phyloP scores from a whole-genome alignment of 495 filamentous ascomycete genomes.

The Xylaria telfairii region DNA sequence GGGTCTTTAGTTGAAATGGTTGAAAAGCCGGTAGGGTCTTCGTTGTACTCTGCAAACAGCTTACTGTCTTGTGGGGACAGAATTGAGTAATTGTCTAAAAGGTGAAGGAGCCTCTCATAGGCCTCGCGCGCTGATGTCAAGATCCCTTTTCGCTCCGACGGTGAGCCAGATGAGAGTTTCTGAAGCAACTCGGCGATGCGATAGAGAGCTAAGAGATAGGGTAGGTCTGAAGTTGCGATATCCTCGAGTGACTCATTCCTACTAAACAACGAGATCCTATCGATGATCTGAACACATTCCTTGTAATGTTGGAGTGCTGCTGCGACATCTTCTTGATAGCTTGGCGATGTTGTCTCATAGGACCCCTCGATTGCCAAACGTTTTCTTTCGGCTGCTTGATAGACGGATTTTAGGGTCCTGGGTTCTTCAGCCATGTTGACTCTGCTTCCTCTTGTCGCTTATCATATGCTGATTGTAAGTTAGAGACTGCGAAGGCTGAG shows the following conservation, averaged over 20 bases:
- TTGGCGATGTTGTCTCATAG: constrained; percentile 57
- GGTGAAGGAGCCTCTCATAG: constrained; percentile 78
- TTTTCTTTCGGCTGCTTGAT: constrained; percentile 61
- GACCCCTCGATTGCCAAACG: constrained; percentile 45
- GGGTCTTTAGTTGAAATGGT: constrained; percentile 73
- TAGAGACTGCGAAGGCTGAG: neutral
- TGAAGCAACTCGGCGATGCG: constrained; percentile 44
- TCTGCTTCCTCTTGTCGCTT: neutral
- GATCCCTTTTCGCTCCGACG: constrained; percentile 64
- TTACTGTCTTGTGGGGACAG: constrained; percentile 70
- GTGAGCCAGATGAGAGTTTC: constrained; percentile 59
- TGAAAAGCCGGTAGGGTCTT: constrained; percentile 70
- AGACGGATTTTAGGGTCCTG: constrained; percentile 50
- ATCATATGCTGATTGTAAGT: neutral
- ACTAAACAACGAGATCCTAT: constrained; percentile 80
- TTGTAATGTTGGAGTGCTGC: constrained; percentile 72
- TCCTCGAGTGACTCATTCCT: constrained; percentile 91
- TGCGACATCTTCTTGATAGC: constrained; percentile 71
- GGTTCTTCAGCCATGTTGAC: constrained; percentile 37
- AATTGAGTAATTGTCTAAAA: constrained; percentile 79
- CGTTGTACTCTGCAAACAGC: constrained; percentile 73
- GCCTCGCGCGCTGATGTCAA: constrained; percentile 66
- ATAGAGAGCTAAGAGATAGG: constrained; percentile 59
- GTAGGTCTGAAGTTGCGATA: constrained; percentile 80
- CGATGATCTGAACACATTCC: constrained; percentile 71